Percentiles rank a stretch among this genome's conserved stretches.
These are phyloP conservation scores for Gastrodia elata DNA, from an alignment of 106 monocot genomes.

Conservation along the genomic window DNA sequence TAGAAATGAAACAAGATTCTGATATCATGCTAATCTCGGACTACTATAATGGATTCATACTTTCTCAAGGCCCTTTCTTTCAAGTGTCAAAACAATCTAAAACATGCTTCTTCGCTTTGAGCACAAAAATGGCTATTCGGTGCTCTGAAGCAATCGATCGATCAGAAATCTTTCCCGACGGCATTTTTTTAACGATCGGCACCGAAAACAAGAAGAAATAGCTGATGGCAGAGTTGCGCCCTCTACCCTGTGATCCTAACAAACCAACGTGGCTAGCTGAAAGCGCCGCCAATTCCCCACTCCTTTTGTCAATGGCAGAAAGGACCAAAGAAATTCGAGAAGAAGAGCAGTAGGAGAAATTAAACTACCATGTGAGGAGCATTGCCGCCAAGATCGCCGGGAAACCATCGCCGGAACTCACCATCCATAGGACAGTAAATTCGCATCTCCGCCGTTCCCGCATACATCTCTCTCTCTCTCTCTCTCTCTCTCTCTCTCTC, in stretches of 20 bases:
- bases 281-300: background rate
- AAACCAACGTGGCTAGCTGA: background rate
- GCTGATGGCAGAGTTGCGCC: background rate
- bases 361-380: background rate
- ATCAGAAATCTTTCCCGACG: background rate
- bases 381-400: background rate
- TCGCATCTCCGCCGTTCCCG: background rate
- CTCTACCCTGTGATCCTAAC: background rate
- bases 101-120: background rate
- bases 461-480: conserved; percentile 2
- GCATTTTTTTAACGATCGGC: background rate
- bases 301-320: background rate
- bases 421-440: conserved; percentile 4
- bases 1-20: background rate
- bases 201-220: background rate
- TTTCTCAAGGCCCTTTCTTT: background rate
- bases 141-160: background rate
- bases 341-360: background rate
- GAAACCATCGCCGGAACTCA: conserved; percentile 1
- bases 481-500: background rate
- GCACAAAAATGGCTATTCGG: background rate
- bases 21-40: background rate
- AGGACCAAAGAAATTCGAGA: background rate
- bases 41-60: background rate
- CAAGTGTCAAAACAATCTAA: background rate